Evolutionary conservation across 176 grass and related monocot genomes (phyloP).

Genomic region (Cenchrus americanus): DNA sequence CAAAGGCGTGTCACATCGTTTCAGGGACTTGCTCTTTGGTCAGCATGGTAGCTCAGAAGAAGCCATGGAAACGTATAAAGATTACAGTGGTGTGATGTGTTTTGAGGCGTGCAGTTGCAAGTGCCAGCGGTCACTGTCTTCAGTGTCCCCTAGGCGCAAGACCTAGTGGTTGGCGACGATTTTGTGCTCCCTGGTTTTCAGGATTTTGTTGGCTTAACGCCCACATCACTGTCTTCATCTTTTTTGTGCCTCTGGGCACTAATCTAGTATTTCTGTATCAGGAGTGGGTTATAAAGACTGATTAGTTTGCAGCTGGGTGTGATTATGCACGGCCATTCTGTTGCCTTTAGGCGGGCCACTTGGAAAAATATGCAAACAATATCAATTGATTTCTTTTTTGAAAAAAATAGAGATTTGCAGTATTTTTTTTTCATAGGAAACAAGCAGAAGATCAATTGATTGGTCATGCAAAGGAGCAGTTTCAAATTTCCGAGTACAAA

Average conservation of each 20-base stretch:
- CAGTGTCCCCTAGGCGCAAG: slow-evolving; percentile 59
- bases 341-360: slow-evolving; percentile 39
- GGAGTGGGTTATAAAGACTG: slow-evolving; percentile 42
- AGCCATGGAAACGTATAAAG: not conserved
- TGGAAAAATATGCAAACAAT: slow-evolving; percentile 29
- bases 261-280: slow-evolving; percentile 16
- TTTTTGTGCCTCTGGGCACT: slow-evolving; percentile 47
- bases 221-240: slow-evolving; percentile 67
- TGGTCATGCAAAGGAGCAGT: not conserved
- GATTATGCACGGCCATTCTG: slow-evolving; percentile 38
- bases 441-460: not conserved
- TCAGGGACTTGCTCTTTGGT: slow-evolving; percentile 4
- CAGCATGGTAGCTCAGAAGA: not conserved
- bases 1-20: slow-evolving; percentile 44
- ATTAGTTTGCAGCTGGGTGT: slow-evolving; percentile 47
- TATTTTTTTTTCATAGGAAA: not conserved
- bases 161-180: slow-evolving; percentile 66
- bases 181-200: slow-evolving; percentile 63
- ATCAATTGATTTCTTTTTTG: not conserved
- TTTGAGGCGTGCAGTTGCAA: not conserved
- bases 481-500: not conserved
- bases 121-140: slow-evolving; percentile 52
- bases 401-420: not conserved
- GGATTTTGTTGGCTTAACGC: slow-evolving; percentile 77
- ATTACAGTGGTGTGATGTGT: slow-evolving; percentile 33